Base-by-base conservation (phyloP, 2,329 filamentous ascomycete species). In the Colletotrichum neosansevieriae region DNA sequence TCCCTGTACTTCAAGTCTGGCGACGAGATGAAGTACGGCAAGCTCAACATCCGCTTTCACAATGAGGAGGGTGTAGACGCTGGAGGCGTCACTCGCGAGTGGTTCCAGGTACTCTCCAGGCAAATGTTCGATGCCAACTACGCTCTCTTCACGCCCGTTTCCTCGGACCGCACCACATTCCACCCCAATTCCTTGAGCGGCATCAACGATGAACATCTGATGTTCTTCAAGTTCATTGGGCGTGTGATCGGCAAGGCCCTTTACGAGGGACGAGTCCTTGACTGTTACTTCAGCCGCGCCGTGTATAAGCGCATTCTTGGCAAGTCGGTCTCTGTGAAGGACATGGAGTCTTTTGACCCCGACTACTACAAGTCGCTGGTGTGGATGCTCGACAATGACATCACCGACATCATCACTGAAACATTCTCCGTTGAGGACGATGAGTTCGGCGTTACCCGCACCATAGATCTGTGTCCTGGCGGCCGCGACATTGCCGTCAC, bases 41-140 rank as follows among this genome's bases (percentile, higher is more conserved):
- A 99, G 81, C 89, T 99, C 71, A 99, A 94, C 79, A 97, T 99
- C 74, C 91, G 95, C 61, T 99, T 99, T 88, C 93, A 96, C 74
- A 94, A 94, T 38, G 96, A 99, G 82, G 96, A 99, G 78, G 96
- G 97, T 79, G 94, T 99, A 47, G 97, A 99, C 80, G 96, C 96
- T 61, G 97, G 96, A 73, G 96, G 96, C 81, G 95, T 99, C 53
- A 98, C 95, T 42, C 91, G 97, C 76, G 96, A 99, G 83, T 99
- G 97, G 96, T 99, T 99, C 87, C 95, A 98, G 78, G 95, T 97
- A 58, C 91, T 99, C 72, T 91, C 97, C 34, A 89, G 96, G 70
- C 96, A 98, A 76, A 99, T 99, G 96, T 99, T 99, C 81, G 96
- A 99, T 79, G 92, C 96, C 56, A 96, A 98, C 81, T 99, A 98